phyloP scores from a whole-genome alignment of 139 green algal genomes.

The Volvox africanus region DNA sequence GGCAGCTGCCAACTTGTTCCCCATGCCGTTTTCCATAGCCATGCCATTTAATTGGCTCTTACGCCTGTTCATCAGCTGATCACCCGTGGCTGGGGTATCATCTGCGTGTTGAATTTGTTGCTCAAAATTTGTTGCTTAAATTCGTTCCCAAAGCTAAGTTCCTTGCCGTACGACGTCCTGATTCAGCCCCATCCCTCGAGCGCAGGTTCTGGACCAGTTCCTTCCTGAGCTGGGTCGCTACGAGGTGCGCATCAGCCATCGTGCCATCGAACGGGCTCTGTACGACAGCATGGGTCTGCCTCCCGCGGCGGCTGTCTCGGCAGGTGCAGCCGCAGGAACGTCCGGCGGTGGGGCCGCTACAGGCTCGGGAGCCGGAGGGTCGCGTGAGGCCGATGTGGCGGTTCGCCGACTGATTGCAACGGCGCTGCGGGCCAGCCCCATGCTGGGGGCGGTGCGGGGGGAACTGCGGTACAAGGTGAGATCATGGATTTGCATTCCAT shows the following conservation, averaged over 20 bases:
- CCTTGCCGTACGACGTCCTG: too few species aligned
- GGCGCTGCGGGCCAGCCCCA: conserved; percentile 39
- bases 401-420: conserved; percentile 68
- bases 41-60: too few species aligned
- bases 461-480: conserved; percentile 38
- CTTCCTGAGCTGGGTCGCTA: conserved; percentile 60
- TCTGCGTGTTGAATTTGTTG: too few species aligned
- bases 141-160: too few species aligned
- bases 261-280: conserved; percentile 66
- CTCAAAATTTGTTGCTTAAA: too few species aligned
- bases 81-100: too few species aligned
- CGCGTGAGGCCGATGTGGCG: conserved; percentile 9
- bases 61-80: too few species aligned
- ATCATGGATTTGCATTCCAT: background rate
- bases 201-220: conserved; percentile 55
- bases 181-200: too few species aligned
- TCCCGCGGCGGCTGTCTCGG: background rate
- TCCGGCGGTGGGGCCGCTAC: background rate
- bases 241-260: conserved; percentile 75
- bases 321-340: background rate
- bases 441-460: conserved; percentile 25
- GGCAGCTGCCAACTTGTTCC: too few species aligned
- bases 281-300: conserved; percentile 26
- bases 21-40: too few species aligned
- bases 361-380: background rate